Conservation (phyloP, 768 basidiomycete species). For the Chiua virens region DNA sequence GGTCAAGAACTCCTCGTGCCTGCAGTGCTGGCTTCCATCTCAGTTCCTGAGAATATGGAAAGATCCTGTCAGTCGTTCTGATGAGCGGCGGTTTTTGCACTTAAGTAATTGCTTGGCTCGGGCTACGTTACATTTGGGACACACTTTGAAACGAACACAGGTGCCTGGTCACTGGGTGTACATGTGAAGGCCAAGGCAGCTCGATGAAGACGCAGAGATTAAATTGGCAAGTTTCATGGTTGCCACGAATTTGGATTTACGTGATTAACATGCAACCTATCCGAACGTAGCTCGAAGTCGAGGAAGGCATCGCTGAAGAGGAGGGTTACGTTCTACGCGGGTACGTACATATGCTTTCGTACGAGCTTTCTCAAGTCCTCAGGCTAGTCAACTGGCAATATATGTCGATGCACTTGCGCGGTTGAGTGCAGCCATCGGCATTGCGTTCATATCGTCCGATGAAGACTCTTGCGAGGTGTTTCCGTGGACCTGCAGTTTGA, state of each 20-base stretch:
- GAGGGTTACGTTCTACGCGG: constrained; percentile 78
- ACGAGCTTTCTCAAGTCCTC: constrained; percentile 50
- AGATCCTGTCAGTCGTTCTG: no score
- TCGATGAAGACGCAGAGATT: constrained; percentile 28
- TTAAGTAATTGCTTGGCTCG: no score
- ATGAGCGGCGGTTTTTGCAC: no score
- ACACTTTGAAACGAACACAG: no score
- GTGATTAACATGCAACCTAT: neutral
- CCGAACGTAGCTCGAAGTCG: constrained; percentile 75
- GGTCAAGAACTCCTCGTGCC: no score
- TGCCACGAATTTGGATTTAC: neutral
- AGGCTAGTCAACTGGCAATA: constrained; percentile 57
- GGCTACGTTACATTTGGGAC: no score
- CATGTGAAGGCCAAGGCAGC: no score
- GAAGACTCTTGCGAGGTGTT: constrained; percentile 45
- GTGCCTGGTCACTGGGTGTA: no score
- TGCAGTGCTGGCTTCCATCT: no score
- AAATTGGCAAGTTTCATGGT: constrained; percentile 14
- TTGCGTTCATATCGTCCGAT: constrained; percentile 71
- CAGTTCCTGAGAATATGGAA: no score
- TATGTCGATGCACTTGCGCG: constrained; percentile 77
- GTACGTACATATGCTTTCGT: constrained; percentile 38
- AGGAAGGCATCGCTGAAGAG: constrained; percentile 74
- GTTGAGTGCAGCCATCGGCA: constrained; percentile 73
- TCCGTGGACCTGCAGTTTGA: neutral